phyloP scores from a whole-genome alignment of 306 rosid species.

The Medicago truncatula region DNA sequence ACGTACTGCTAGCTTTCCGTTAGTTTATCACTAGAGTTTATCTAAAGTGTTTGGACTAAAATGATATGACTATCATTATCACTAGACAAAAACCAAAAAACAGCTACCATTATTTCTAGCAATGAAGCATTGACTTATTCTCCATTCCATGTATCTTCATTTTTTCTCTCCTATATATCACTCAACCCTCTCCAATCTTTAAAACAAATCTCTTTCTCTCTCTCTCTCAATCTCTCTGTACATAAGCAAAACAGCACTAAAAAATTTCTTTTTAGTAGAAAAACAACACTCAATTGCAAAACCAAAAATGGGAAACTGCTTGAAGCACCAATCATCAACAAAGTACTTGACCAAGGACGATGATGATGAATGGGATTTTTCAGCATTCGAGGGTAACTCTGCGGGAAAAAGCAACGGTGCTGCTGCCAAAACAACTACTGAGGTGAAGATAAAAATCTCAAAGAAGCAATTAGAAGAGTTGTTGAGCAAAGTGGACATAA shows the following conservation, averaged over 20 bases:
- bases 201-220: background rate
- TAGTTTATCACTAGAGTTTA: too few species aligned
- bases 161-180: slow-evolving; percentile 29
- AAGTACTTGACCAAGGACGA: slow-evolving; percentile 48
- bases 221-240: background rate
- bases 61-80: too few species aligned
- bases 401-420: background rate
- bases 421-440: slow-evolving; percentile 11
- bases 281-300: too few species aligned
- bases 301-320: slow-evolving; percentile 74
- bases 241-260: background rate
- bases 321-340: slow-evolving; percentile 54
- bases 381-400: background rate
- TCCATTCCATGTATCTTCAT: too few species aligned
- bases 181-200: slow-evolving; percentile 29
- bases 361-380: slow-evolving; percentile 56
- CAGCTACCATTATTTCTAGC: too few species aligned
- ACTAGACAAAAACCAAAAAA: too few species aligned
- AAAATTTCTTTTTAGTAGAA: too few species aligned
- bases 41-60: too few species aligned
- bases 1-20: too few species aligned
- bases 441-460: slow-evolving; percentile 85
- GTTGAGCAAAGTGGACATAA: slow-evolving; percentile 57
- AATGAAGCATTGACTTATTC: too few species aligned
- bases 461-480: slow-evolving; percentile 78